Conservation (phyloP, 208 protist genomes). For the Trypanosoma melophagium region DNA sequence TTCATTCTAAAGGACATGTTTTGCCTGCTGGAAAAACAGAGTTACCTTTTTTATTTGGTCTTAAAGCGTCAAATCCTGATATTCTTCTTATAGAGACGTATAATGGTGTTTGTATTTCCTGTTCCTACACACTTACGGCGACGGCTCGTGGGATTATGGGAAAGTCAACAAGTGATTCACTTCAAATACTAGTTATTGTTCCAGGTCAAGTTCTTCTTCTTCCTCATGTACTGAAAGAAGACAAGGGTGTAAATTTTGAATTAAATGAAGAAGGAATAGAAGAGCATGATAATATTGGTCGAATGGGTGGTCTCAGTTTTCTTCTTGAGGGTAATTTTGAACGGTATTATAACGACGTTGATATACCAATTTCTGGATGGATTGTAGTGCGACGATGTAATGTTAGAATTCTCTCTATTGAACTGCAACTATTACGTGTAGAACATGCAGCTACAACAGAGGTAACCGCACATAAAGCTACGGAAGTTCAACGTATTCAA, state of each 20-base stretch:
- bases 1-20: constrained; percentile 30
- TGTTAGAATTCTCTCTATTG: constrained; percentile 68
- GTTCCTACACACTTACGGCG: constrained; percentile 52
- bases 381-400: constrained; percentile 50
- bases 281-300: background rate
- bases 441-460: constrained; percentile 55
- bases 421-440: constrained; percentile 86
- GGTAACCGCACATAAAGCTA: constrained; percentile 29
- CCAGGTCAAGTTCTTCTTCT: constrained; percentile 10
- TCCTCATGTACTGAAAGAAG: constrained; percentile 5
- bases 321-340: constrained; percentile 57
- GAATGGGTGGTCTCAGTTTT: constrained; percentile 47
- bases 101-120: constrained; percentile 71
- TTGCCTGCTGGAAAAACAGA: constrained; percentile 61
- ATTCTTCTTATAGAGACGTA: constrained; percentile 30
- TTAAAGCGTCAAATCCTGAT: constrained; percentile 38
- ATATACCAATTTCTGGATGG: constrained; percentile 46
- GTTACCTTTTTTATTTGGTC: constrained; percentile 82
- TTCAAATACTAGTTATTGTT: constrained; percentile 14
- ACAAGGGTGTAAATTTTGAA: constrained; percentile 19
- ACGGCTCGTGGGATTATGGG: constrained; percentile 55
- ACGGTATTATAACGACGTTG: constrained; percentile 52
- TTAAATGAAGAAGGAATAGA: constrained; percentile 17
- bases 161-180: constrained; percentile 40
- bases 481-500: constrained; percentile 90